Evolutionary conservation across 768 basidiomycete genomes (phyloP), one percentile per base, ranked within the genome.

Genomic region (Rossbeevera mucosa): DNA sequence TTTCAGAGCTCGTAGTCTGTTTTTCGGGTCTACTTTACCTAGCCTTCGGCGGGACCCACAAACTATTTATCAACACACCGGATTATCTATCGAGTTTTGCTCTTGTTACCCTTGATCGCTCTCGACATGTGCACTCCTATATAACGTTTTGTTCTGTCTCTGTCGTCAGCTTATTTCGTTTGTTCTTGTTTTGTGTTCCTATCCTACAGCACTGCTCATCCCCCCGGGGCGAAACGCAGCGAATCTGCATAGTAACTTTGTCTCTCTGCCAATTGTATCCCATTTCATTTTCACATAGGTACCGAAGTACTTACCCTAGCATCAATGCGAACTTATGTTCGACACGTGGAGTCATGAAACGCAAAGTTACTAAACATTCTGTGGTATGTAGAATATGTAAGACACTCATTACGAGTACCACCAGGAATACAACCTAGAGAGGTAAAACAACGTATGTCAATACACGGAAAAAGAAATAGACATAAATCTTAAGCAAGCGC

Each of bases 51-150:
- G 50, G 56, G 60, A 58, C 51, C 58, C 47, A 65, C 65, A 69
- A 57, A 61, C 58, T 67, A 65, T 56, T 54, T 44, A 48, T 57
- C 31, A 54, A 51, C 56, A 58, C 54, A 66, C 43, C 42, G 66
- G 69, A 71, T 69, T 57, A 65, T 64, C 57, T 69, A 59, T 65
- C 51, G 55, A 64, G 55, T 56, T 60, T 59, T 69, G 65, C 58
- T 67, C 55, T 52, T 65, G 65, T 71, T 71, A 69, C 67, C 69
- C 63, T 38, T 49, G 55, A 68, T 69, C 63, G 67, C 69, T 69
- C 64, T 68, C 69, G 67, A 71, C 67, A 67, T 71, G 67, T 56
- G 63, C 63, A 59, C 56, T 60, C 59, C 54, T 69, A 59, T 59
- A 60, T 59, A 66, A 67, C 61, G 69, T 67, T 67, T 69, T 69